Conservation (phyloP, 495 filamentous ascomycete genomes). For the Parathielavia hyrcaniae region DNA sequence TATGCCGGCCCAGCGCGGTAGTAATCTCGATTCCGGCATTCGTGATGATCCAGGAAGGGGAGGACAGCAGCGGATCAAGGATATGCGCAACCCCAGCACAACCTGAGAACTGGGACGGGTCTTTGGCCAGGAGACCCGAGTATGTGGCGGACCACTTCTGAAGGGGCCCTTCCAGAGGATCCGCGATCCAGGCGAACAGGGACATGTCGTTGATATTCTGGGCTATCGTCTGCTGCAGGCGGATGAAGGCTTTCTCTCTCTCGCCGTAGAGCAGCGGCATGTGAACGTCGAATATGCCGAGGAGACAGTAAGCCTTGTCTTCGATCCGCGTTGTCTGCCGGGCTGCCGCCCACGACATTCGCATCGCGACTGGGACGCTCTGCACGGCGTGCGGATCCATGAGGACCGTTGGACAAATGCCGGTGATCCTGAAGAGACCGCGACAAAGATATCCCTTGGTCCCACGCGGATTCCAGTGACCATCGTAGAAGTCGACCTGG, state of each 20-base stretch:
- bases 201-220: conserved; percentile 14
- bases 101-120: not conserved
- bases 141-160: not conserved
- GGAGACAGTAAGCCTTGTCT: conserved; percentile 19
- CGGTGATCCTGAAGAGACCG: conserved; percentile 11
- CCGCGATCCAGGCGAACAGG: conserved; percentile 20
- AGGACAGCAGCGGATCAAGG: not conserved
- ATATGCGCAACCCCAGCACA: not conserved
- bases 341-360: conserved; percentile 21
- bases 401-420: conserved; percentile 4
- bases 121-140: not conserved
- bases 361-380: conserved; percentile 3
- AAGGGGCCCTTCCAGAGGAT: not conserved
- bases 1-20: not conserved
- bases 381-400: not conserved
- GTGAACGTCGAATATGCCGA: conserved; percentile 22
- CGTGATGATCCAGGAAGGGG: conserved; percentile 8
- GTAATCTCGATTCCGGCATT: not conserved
- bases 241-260: conserved; percentile 17
- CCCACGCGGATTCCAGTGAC: conserved; percentile 24
- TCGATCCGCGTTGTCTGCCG: conserved; percentile 20
- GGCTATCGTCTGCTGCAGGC: conserved; percentile 19
- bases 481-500: conserved; percentile 29
- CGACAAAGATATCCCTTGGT: conserved; percentile 20
- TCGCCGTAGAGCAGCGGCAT: conserved; percentile 24